Evolutionary conservation across 805 yeast species (phyloP), one percentile per base, ranked within the genome.

Genomic region (Metschnikowia amazonensis): DNA sequence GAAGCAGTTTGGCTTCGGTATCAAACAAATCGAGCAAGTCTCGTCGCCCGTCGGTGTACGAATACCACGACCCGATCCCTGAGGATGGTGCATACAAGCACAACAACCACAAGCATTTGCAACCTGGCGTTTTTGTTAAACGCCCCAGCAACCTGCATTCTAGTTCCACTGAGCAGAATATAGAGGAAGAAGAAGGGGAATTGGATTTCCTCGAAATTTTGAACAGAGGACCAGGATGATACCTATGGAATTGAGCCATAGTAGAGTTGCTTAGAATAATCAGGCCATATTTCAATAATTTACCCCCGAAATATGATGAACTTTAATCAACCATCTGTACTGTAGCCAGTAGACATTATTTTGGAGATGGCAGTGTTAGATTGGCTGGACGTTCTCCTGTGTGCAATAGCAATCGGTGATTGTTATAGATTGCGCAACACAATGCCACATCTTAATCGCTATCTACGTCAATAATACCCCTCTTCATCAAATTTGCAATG

Each of bases 191-290:
- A 7, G 64, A 60, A 20, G 47, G 34, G 17, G 77, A 69, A 44
- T 63, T 76, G 60, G 80, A 75, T 52, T 63, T 76, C 42, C 42
- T 75, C 53, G 80, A 75, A 48, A 74, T 76, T 49, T 63, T 76
- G 47, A 66, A 65, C 30, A 62, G 60, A 28, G 79, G 77, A n/a
- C 57, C 55, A 5, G 25, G 27, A 2, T 34, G 36, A 34, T 5
- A 21, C 23, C 13, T 20, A 32, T 7, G 21, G 20, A 14, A 16
- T 9, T 18, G 35, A 17, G 23, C 35, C 14, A 6, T 32, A 11
- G 14, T n/a, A 5, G 10, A 34, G 16, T 20, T n/a, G 25, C 36
- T 20, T 34, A n/a, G 18, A 23, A n/a, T 35, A 8, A 24, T 7
- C 37, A 21, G 27, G 24, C 37, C 38, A 3, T 24, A 16, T 14